Percentiles rank a stretch among this genome's conserved stretches.
phyloP scores from a whole-genome alignment of 2,329 filamentous ascomycete species.

The Didymellaceae sp. region DNA sequence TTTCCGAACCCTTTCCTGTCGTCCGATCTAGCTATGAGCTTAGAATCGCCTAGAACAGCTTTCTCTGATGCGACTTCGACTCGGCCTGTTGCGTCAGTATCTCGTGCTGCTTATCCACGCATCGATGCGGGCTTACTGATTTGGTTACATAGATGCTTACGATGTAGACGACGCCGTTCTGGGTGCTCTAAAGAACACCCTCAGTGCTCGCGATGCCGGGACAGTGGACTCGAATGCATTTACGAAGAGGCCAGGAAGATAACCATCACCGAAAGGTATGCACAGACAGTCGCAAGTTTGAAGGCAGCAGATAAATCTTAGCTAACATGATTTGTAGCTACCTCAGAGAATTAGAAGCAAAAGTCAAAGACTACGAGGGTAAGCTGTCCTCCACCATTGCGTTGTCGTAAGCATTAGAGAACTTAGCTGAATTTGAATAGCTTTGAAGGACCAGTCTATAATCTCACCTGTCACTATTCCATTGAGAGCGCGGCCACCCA shows the following conservation, averaged over 20 bases:
- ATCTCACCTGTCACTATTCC: not conserved
- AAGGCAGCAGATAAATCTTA: not conserved
- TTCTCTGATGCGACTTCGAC: not conserved
- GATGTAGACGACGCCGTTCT: constrained; percentile 6
- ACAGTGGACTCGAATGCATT: constrained; percentile 5
- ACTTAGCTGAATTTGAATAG: not conserved
- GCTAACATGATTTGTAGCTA: constrained; percentile 1
- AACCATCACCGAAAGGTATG: constrained; percentile 4
- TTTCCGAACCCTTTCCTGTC: not conserved
- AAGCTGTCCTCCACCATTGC: not conserved
- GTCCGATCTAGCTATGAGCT: not conserved
- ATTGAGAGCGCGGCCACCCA: not conserved
- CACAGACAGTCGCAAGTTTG: not conserved
- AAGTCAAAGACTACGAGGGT: not conserved
- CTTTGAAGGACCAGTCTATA: not conserved
- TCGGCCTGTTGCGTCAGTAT: constrained; percentile 4
- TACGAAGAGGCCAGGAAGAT: constrained; percentile 7
- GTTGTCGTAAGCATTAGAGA: not conserved
- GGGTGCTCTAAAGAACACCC: constrained; percentile 8
- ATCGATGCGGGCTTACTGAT: not conserved
- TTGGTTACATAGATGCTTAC: constrained; percentile 1
- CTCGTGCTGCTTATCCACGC: not conserved
- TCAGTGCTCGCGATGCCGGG: constrained; percentile 8
- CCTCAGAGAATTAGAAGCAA: constrained; percentile 3
- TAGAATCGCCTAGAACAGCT: not conserved